These are phyloP conservation scores for Trifolium repens DNA, from an alignment of 306 rosid genomes.

Conservation along the genomic window DNA sequence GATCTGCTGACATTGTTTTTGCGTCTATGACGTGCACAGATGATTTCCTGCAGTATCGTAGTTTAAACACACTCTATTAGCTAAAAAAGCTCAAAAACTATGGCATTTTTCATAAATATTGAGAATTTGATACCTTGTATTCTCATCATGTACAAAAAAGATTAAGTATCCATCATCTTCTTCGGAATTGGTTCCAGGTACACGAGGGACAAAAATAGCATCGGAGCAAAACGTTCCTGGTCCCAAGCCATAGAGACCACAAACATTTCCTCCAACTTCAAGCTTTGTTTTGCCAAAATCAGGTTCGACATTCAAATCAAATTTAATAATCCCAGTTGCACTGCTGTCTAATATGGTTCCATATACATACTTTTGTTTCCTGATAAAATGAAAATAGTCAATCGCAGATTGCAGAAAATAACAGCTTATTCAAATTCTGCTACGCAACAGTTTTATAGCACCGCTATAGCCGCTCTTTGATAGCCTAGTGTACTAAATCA, in stretches of 20 bases:
- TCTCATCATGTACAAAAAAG: slow-evolving; percentile 84
- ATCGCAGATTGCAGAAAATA: neutral
- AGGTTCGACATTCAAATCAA: slow-evolving; percentile 79
- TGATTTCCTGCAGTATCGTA: slow-evolving; percentile 65
- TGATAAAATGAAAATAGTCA: slow-evolving; percentile 40
- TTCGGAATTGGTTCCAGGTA: slow-evolving; percentile 69
- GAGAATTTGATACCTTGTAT: slow-evolving; percentile 58
- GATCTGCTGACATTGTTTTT: slow-evolving; percentile 86
- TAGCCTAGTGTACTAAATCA: too few species aligned
- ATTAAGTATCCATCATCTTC: slow-evolving; percentile 97
- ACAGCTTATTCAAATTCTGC: too few species aligned
- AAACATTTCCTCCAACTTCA: slow-evolving; percentile 87
- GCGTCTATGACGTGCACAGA: slow-evolving; percentile 75
- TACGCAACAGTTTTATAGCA: neutral
- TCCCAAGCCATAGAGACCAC: slow-evolving; percentile 83
- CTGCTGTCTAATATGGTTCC: slow-evolving; percentile 78
- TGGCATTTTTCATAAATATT: neutral
- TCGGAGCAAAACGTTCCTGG: slow-evolving; percentile 84
- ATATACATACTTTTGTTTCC: slow-evolving; percentile 80
- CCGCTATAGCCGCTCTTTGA: neutral
- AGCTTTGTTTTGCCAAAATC: slow-evolving; percentile 64
- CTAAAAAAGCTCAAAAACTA: neutral
- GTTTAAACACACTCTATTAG: slow-evolving; percentile 11
- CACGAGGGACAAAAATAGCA: slow-evolving; percentile 79
- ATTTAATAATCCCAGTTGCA: slow-evolving; percentile 72